Base-by-base conservation (phyloP, 305 asterid species). In the Euphrasia arctica region DNA sequence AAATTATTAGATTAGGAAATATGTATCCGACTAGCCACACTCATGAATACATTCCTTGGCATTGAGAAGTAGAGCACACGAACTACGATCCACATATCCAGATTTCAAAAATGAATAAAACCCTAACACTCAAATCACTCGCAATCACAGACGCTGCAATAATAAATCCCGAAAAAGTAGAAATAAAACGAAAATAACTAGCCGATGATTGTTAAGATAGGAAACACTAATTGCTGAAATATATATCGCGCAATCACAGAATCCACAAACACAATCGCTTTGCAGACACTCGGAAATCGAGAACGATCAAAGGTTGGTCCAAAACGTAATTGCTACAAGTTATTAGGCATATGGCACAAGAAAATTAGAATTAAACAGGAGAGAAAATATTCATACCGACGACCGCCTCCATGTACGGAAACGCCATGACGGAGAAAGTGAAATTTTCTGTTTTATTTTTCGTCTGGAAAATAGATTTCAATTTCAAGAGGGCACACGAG, bases 321-420 rank as follows among this genome's bases (percentile, higher is more conserved):
- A 15, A 10, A 13, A 55, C 25, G 49, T 47, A 36, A 13, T 5
- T 12, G 47, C 31, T 28, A n/a, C 59, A 6, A 45, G 13, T 9
- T 27, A 62, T 60, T 3, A 48, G 2, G 31, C 10, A 31, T 9
- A 55, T 45, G 15, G 18, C 39, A 6, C 2, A 36, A 6, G 2
- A 27, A 29, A 43, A 7, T 49, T 12, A 41, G 32, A 41, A 9
- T 32, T 31, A 62, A 9, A n/a, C 1, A 54, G 31, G 31, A 60
- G 59, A 52, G 12, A 52, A 13, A 51, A 69, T 45, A 11, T 25
- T 25, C 80, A 9, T 77, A 90, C 97, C 85, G 31, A 85, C 80
- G 18, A 90, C 95, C n/a, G 96, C 86, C 77, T 90, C 97, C 95
- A 88, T 76, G 79, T 82, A 88, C 11, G 96, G 97, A 67, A 88